Base-by-base conservation (phyloP, 106 monocot species). In the Allium cepa region DNA sequence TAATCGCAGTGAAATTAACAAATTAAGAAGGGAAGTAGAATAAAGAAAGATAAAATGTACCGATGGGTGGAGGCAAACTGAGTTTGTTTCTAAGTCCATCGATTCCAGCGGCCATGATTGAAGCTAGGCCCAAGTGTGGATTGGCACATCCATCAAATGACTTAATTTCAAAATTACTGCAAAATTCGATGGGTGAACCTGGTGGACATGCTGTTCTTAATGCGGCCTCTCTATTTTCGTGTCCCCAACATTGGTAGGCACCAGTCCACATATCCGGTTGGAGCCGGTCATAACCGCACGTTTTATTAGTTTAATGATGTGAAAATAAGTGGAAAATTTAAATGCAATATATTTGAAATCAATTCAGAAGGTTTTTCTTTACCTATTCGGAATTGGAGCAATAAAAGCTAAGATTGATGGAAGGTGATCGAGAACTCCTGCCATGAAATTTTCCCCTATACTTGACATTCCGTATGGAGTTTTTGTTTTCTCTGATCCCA, bases 241-340 rank as follows among this genome's bases (percentile, higher is more conserved):
- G 87, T 53, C 99, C 99, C 99, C 99, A 99, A 64, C 93, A 93
- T 4, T 79, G 87, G 78, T 87, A 93, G 26, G 99, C 99, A 57
- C 99, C 99, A 83, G 90, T 99, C 99, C 99, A 99, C 9, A 81
- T 93, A 72, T 99, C 69, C 64, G 99, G 99, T 81, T 93, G 86
- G 74, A 99, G 70, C 4, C 99, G 84, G 63, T 93, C 90, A 76
- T 99, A 99, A 75, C 99, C 93, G 70, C 15, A 74, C 22, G 22
- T 56, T n/a, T 4, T 36, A 1, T 36, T 36, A 5, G 36, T 36
- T 36, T 36, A 2, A 36, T 36, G 3, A 36, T 4, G 36, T 5
- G 36, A 36, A 36, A 36, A 36, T 36, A 5, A 36, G 36, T 22
- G 22, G 0, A 22, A 36, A 36, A 36, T 36, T 36, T 36, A 1